Percentiles rank a stretch among this genome's conserved stretches.
These are phyloP conservation scores for Naganishia vaughanmartiniae DNA, from an alignment of 768 basidiomycete species.

Conservation along the genomic window DNA sequence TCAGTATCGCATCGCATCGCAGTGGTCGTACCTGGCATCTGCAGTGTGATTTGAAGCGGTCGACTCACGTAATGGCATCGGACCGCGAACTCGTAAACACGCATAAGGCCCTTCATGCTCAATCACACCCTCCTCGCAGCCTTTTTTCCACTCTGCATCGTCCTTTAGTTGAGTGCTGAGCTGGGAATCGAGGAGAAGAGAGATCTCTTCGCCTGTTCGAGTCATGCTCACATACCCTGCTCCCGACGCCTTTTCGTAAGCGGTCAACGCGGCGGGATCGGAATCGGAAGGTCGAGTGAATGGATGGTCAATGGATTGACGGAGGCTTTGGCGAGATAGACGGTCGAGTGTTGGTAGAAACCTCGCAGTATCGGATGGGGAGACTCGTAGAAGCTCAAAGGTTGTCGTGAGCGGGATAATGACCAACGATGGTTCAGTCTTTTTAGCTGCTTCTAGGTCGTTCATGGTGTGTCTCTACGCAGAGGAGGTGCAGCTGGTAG, in stretches of 20 bases:
- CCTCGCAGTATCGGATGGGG: neutral
- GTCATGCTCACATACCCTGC: conserved; percentile 19
- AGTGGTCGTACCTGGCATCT: neutral
- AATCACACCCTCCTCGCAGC: neutral
- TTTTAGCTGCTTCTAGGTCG: conserved; percentile 16
- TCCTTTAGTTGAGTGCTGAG: neutral
- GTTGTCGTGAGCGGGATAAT: conserved; percentile 10
- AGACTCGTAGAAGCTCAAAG: conserved; percentile 6
- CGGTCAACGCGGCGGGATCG: conserved; percentile 1
- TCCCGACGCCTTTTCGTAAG: conserved; percentile 17
- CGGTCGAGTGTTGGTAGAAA: neutral
- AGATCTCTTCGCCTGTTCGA: conserved; percentile 18
- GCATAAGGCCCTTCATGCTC: conserved; percentile 27
- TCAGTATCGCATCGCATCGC: too few species aligned
- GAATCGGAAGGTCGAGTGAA: neutral
- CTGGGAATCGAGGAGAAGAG: conserved; percentile 8
- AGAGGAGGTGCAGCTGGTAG: too few species aligned
- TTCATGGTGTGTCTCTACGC: neutral
- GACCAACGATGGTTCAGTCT: conserved; percentile 14
- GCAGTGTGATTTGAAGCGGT: neutral
- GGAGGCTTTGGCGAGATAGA: neutral
- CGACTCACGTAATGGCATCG: conserved; percentile 28
- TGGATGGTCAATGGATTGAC: neutral
- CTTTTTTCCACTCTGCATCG: conserved; percentile 3
- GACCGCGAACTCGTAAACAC: conserved; percentile 28